Conservation (phyloP, 371 early-diverging fungal genomes). For the Syncephalis plumigaleata region DNA sequence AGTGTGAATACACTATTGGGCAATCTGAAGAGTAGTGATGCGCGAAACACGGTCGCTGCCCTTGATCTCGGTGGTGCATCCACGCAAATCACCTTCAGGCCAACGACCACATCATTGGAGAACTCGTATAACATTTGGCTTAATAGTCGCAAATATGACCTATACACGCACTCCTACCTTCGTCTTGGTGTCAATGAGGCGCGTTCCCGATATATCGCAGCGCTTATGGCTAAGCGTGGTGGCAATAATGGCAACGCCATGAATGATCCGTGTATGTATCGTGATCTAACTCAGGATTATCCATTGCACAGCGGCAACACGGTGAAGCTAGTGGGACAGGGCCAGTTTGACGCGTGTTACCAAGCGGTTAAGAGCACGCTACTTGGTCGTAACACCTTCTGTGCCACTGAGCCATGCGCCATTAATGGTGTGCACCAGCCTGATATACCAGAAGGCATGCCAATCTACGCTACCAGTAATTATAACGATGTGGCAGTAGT, state of each 20-base stretch:
- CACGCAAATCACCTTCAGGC: constrained; percentile 71
- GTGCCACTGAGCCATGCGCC: constrained; percentile 2
- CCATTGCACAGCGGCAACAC: not conserved
- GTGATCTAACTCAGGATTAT: no score
- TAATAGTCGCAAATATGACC: constrained; percentile 10
- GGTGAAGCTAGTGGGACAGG: not conserved
- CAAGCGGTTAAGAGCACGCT: not conserved
- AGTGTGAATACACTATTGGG: constrained; percentile 79
- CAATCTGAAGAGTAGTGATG: not conserved
- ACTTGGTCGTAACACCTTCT: constrained; percentile 1
- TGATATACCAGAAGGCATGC: constrained; percentile 3
- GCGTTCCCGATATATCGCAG: constrained; percentile 31
- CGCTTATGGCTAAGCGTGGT: not conserved
- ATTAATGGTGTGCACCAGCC: constrained; percentile 4
- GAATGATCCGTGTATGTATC: no score
- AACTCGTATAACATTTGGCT: constrained; percentile 22
- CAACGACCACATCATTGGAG: constrained; percentile 11
- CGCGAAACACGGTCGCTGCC: constrained; percentile 56
- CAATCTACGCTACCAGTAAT: not conserved
- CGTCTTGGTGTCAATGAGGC: constrained; percentile 91
- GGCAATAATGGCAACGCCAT: no score
- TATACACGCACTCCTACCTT: constrained; percentile 80
- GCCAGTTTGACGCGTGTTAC: constrained; percentile 1
- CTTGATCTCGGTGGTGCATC: constrained; percentile 81
- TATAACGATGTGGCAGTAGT: not conserved